These are phyloP conservation scores for Suhomyces sp. DNA, from an alignment of 805 yeast genomes.

Conservation along the genomic window DNA sequence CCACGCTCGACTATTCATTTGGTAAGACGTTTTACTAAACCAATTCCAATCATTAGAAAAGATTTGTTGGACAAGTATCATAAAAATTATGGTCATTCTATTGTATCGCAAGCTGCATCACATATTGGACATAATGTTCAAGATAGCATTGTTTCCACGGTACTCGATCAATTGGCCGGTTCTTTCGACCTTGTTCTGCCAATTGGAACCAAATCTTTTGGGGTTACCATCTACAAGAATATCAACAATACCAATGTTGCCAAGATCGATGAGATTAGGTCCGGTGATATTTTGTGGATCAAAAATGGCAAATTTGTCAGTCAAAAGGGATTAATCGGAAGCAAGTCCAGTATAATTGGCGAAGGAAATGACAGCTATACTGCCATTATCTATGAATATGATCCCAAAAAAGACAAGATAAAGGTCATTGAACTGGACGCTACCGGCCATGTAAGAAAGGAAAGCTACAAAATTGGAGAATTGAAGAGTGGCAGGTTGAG, in stretches of 20 bases:
- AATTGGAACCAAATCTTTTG: conserved; percentile 67
- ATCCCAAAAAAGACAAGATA: conserved; percentile 65
- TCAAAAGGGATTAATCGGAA: conserved; percentile 48
- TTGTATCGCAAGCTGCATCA: conserved; percentile 35
- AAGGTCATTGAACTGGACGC: conserved; percentile 59
- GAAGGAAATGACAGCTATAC: conserved; percentile 35
- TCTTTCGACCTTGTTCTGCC: conserved; percentile 42
- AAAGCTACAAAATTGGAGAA: conserved; percentile 65
- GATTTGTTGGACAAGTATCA: conserved; percentile 51
- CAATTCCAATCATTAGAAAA: conserved; percentile 46
- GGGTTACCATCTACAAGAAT: conserved; percentile 66
- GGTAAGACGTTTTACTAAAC: conserved; percentile 24
- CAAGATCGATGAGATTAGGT: conserved; percentile 59
- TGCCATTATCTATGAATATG: conserved; percentile 70
- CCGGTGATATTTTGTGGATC: conserved; percentile 83
- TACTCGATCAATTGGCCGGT: conserved; percentile 17
- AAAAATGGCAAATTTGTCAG: conserved; percentile 72
- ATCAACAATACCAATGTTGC: conserved; percentile 36
- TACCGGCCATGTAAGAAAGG: conserved; percentile 52
- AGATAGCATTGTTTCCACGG: conserved; percentile 22
- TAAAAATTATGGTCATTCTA: conserved; percentile 47
- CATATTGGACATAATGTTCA: conserved; percentile 35
- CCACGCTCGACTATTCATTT: conserved; percentile 50
- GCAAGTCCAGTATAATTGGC: conserved; percentile 54
- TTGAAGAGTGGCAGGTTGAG: conserved; percentile 76